Conservation (phyloP, 1,284 basidiomycete species). For the Apiotrichum siamense region DNA sequence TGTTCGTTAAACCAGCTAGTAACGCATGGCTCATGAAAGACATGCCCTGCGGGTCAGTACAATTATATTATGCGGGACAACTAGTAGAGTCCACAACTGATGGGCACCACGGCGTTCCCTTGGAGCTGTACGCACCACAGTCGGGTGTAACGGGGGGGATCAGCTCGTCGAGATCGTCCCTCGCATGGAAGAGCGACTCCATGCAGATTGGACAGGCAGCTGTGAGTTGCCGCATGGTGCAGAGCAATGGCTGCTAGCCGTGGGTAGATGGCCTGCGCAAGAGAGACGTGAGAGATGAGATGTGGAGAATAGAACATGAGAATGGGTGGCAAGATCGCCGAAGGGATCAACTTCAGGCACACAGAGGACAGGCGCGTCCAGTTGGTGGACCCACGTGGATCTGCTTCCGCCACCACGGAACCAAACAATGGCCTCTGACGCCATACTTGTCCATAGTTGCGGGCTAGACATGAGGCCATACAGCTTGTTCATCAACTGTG, state of each 20-base stretch:
- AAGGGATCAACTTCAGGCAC: too few relatives aligned
- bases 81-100: too few relatives aligned
- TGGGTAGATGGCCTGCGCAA: not conserved
- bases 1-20: conserved; percentile 33
- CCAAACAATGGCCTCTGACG: too few relatives aligned
- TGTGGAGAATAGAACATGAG: not conserved
- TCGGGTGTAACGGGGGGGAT: conserved; percentile 31
- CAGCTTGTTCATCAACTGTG: too few relatives aligned
- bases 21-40: conserved; percentile 39
- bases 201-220: conserved; percentile 38
- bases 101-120: too few relatives aligned
- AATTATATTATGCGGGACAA: not conserved
- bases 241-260: too few relatives aligned
- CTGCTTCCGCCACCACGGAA: too few relatives aligned
- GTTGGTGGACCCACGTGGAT: too few relatives aligned
- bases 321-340: too few relatives aligned
- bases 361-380: too few relatives aligned
- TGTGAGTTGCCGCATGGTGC: conserved; percentile 5
- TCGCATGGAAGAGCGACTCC: conserved; percentile 32
- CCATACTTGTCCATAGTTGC: too few relatives aligned
- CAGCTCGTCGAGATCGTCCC: conserved; percentile 36
- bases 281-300: not conserved
- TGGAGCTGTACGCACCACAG: conserved; percentile 25
- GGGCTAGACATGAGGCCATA: too few relatives aligned
- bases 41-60: conserved; percentile 29